Conservation (phyloP, 306 rosid genomes). For the Nissolia schottii region DNA sequence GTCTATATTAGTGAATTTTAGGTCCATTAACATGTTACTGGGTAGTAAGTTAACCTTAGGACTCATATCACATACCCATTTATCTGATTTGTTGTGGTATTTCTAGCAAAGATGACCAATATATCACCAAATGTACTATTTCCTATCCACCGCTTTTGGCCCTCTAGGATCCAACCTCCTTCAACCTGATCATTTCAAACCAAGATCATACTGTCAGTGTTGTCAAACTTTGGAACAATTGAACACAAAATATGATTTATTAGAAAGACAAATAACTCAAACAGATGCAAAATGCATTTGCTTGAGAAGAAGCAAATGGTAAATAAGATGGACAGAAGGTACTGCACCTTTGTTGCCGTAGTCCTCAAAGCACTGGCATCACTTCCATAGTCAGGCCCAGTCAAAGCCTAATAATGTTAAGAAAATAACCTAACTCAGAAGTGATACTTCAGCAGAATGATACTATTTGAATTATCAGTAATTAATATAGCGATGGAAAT, state of each 20-base stretch:
- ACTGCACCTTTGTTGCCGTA: slow-evolving; percentile 59
- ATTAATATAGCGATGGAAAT: neutral
- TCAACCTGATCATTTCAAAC: slow-evolving; percentile 52
- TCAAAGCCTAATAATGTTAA: slow-evolving; percentile 58
- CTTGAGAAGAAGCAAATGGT: neutral
- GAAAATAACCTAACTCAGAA: slow-evolving; percentile 19
- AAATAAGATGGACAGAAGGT: neutral
- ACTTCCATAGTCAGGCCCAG: slow-evolving; percentile 88
- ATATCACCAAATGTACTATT: slow-evolving; percentile 84
- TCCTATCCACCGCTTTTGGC: slow-evolving; percentile 89
- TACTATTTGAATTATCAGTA: neutral
- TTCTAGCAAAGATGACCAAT: slow-evolving; percentile 69
- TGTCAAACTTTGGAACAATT: neutral
- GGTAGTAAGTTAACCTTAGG: neutral
- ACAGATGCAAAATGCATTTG: neutral
- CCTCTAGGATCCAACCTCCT: slow-evolving; percentile 82
- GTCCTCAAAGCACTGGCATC: slow-evolving; percentile 77
- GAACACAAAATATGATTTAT: neutral
- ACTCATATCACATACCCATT: slow-evolving; percentile 51
- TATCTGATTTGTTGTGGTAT: slow-evolving; percentile 64
- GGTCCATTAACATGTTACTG: neutral
- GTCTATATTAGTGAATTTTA: neutral
- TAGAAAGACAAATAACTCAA: no score
- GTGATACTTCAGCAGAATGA: neutral
- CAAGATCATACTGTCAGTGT: neutral